These are phyloP conservation scores for Trypanosoma mega DNA, from an alignment of 208 protist genomes.

Conservation along the genomic window DNA sequence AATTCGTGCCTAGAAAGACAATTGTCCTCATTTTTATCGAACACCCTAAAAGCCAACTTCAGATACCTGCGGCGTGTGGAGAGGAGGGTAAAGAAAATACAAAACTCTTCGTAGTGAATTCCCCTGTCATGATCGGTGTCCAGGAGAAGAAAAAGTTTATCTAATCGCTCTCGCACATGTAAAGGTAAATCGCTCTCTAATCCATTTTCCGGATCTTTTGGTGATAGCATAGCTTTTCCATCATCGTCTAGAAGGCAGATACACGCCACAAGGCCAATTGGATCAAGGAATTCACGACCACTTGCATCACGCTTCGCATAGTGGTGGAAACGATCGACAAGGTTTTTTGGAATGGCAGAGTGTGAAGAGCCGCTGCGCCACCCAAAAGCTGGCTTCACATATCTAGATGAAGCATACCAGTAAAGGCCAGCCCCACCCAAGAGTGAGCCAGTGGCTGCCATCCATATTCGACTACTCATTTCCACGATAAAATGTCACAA, in stretches of 20 bases:
- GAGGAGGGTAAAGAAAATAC: slow-evolving; percentile 68
- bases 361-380: background rate
- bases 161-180: slow-evolving; percentile 5
- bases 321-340: slow-evolving; percentile 9
- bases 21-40: slow-evolving; percentile 46
- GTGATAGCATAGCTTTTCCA: too few relatives aligned
- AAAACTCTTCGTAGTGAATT: slow-evolving; percentile 68
- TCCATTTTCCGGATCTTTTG: background rate
- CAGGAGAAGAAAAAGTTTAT: slow-evolving; percentile 41
- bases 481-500: background rate
- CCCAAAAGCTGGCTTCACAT: too few relatives aligned
- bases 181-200: background rate
- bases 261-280: slow-evolving; percentile 21
- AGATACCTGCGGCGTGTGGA: slow-evolving; percentile 36
- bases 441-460: too few relatives aligned
- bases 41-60: slow-evolving; percentile 58
- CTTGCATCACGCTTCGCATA: slow-evolving; percentile 13
- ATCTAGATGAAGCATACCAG: too few relatives aligned
- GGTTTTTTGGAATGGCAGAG: background rate
- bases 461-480: too few relatives aligned
- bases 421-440: too few relatives aligned
- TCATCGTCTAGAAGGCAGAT: slow-evolving; percentile 23
- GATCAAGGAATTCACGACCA: slow-evolving; percentile 6
- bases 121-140: slow-evolving; percentile 47
- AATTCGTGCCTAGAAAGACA: slow-evolving; percentile 49